Percentiles rank a stretch among this genome's conserved stretches.
Conservation (phyloP, 345 rosid species). For the Balakata baccata region DNA sequence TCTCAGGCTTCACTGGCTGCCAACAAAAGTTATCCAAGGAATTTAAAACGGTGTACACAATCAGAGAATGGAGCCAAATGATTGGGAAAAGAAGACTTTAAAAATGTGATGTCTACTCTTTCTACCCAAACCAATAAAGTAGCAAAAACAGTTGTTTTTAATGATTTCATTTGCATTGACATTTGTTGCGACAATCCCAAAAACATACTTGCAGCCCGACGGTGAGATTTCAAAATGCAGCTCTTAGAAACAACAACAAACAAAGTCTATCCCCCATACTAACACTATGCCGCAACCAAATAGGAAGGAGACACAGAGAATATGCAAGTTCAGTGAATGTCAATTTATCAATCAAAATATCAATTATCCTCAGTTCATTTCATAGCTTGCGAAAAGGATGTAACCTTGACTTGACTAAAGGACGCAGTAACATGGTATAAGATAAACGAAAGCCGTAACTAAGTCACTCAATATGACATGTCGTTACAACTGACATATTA, state of each 20-base stretch:
- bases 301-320: background rate
- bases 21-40: background rate
- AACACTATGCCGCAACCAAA: background rate
- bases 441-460: too few species aligned
- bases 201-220: too few species aligned
- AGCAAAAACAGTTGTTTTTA: background rate
- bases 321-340: background rate
- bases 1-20: constrained; percentile 34
- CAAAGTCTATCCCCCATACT: background rate
- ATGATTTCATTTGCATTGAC: too few species aligned
- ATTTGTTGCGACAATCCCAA: too few species aligned
- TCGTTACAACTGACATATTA: background rate
- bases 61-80: background rate
- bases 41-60: background rate
- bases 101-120: background rate
- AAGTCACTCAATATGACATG: too few species aligned
- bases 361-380: background rate
- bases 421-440: too few species aligned
- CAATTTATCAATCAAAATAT: background rate
- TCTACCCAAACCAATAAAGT: background rate
- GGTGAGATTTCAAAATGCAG: too few species aligned
- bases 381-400: background rate
- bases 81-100: background rate
- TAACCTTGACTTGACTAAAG: background rate
- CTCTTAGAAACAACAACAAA: background rate